Evolutionary conservation across 2,329 filamentous ascomycete species (phyloP).

Genomic region (Hymenoscyphus occultus): DNA sequence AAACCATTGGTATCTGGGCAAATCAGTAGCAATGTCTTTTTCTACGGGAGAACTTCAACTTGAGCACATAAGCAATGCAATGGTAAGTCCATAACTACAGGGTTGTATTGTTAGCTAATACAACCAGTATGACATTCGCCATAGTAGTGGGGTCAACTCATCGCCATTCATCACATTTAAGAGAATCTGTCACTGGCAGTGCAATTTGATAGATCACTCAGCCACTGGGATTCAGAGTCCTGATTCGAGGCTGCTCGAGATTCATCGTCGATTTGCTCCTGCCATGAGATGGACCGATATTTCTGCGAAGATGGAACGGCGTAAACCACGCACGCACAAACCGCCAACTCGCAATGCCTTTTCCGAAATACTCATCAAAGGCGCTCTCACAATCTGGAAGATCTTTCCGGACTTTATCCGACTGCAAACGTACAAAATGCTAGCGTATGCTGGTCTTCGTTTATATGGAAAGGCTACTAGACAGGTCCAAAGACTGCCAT

Average conservation of each 20-base stretch:
- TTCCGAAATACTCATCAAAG: slow-evolving; percentile 8
- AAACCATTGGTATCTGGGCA: slow-evolving; percentile 17
- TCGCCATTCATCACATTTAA: slow-evolving; percentile 12
- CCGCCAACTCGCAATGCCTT: background rate
- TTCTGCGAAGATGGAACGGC: slow-evolving; percentile 10
- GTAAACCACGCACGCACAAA: slow-evolving; percentile 2
- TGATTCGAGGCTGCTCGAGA: slow-evolving; percentile 10
- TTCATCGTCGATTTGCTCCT: slow-evolving; percentile 15
- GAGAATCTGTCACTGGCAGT: slow-evolving; percentile 13
- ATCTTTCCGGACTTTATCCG: slow-evolving; percentile 15
- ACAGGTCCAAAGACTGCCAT: slow-evolving; percentile 18
- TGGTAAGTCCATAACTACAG: background rate
- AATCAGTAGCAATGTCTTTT: slow-evolving; percentile 9
- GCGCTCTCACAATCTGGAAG: slow-evolving; percentile 14
- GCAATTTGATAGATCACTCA: slow-evolving; percentile 16
- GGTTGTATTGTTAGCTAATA: slow-evolving; percentile 3
- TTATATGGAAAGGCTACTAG: slow-evolving; percentile 9
- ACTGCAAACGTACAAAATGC: slow-evolving; percentile 15
- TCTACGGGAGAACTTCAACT: slow-evolving; percentile 15
- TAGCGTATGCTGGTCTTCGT: slow-evolving; percentile 12
- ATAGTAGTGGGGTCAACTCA: slow-evolving; percentile 13
- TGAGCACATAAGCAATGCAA: slow-evolving; percentile 11
- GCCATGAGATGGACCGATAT: slow-evolving; percentile 15
- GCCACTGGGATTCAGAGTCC: slow-evolving; percentile 13
- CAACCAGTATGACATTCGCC: slow-evolving; percentile 16